Conservation (phyloP, 208 protist genomes). For the Herpetomonas samuelpessoai region DNA sequence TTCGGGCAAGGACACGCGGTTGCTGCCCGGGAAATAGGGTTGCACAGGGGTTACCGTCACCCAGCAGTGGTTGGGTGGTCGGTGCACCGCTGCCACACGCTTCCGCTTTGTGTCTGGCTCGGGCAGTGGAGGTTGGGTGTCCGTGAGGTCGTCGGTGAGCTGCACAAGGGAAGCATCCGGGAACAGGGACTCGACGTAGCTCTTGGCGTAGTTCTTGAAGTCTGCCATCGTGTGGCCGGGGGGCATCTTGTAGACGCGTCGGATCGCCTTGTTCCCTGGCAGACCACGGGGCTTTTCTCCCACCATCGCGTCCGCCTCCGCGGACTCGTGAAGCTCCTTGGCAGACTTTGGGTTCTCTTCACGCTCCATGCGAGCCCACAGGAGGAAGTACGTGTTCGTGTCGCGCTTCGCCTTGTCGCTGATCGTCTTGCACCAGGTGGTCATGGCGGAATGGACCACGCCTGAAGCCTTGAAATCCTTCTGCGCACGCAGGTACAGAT, state of each 20-base stretch:
- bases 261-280: constrained; percentile 47
- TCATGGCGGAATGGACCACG: constrained; percentile 60
- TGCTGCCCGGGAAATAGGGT: constrained; percentile 53
- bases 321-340: constrained; percentile 37
- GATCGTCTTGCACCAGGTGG: constrained; percentile 72
- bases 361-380: constrained; percentile 85
- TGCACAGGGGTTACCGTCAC: constrained; percentile 77
- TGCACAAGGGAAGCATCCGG: constrained; percentile 52
- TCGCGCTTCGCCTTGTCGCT: constrained; percentile 36
- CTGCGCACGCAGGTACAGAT: constrained; percentile 50
- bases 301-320: constrained; percentile 29
- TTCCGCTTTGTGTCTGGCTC: constrained; percentile 67
- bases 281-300: constrained; percentile 54
- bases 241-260: constrained; percentile 87
- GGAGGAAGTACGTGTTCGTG: constrained; percentile 73
- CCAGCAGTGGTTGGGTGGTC: constrained; percentile 71
- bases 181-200: constrained; percentile 67
- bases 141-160: constrained; percentile 59
- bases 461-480: constrained; percentile 58
- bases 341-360: constrained; percentile 25
- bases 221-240: constrained; percentile 33
- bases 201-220: constrained; percentile 60
- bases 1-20: constrained; percentile 27
- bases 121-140: constrained; percentile 59
- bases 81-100: constrained; percentile 48